Evolutionary conservation across 1,139 yeast species (phyloP), one percentile per base, ranked within the genome.

Genomic region (Diutina mesorugosa): DNA sequence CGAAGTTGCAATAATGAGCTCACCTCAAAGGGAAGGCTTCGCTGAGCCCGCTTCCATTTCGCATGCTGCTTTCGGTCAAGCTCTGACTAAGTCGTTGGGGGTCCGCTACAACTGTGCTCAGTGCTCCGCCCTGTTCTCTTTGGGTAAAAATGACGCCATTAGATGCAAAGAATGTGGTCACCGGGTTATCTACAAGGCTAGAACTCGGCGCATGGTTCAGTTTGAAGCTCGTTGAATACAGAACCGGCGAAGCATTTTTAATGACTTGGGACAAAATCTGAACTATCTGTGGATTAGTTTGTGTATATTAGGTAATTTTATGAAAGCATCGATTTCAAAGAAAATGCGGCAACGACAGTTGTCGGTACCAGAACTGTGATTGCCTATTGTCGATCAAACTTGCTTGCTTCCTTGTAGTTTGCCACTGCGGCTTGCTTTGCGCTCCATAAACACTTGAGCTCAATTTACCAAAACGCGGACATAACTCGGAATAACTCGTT

Each of bases 151-250:
- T 64, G 99, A 93, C 71, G 96, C 98, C 56, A 96, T 93, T 62
- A 88, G 99, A 76, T 93, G 99, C 76, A 91, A 91, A 73, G 96
- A 91, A 66, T 93, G 99, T 72, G 99, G 99, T 60, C 99, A 93
- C 74, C 86, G 99, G 74, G 98, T 93, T 61, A 78, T 93, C 63
- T 90, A 93, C 77, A 93, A 93, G 77, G 96, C 97, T 62, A 85
- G 99, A 77, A 91, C 98, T 55, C 87, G 91, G 77, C 83, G 98
- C 75, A 90, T 91, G 95, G 95, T 83, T 62, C 83, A 76, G 67
- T 78, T 74, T 61, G 80, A 76, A 66, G 80, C 81, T 51, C 76
- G 81, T 64, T 77, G 30, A 28, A 29, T 1, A n/a, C 10, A 6
- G 47, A 45, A 18, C 16, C 47, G 7, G 8, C 47, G 47, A 18